Evolutionary conservation across 129 eudicot species (phyloP), one percentile per base, ranked within the genome.

Genomic region (Apium graveolens): DNA sequence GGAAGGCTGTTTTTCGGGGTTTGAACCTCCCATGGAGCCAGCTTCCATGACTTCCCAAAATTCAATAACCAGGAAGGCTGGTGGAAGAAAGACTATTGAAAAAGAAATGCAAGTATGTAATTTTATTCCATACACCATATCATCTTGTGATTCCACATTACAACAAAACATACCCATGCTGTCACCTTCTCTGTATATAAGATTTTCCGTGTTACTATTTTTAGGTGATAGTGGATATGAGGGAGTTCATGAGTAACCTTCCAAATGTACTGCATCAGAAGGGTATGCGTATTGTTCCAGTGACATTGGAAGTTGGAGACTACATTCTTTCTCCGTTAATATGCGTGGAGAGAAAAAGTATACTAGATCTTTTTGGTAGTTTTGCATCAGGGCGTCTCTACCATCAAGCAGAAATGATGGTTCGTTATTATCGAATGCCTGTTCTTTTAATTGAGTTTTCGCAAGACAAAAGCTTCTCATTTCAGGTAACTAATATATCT

Each of bases 171-270:
- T 78, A 27, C 43, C 16, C 27, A 11, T 60, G 74, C 72, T 77
- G 46, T 42, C 41, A 31, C 72, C 72, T 24, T 66, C 39, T 66
- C 43, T 38, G 11, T 38, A 24, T 38, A 72, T 8, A 38, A 48
- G 70, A 73, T 27, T 11, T 11, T 27, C 39, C 16, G 5, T 26
- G 37, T 75, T 49, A 29, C 49, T 42, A 45, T 73, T 63, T 31
- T 48, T 78, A 95, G 99, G 92, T 95, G 73, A 95, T 95, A 74
- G 99, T 95, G 75, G 97, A 95, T 85, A 95, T 95, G 97, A 90
- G 98, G 86, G 99, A 95, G 85, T 95, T 95, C 83, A 92, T 92
- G 97, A 95, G 99, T 87, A 95, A 93, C 81, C 96, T 95, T 49
- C 99, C 99, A 1, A 95, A 95, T 68, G 99, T 95, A 21, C 92